These are phyloP conservation scores for Zoysia matrella DNA, from an alignment of 202 grass and related monocot genomes.

Conservation along the genomic window DNA sequence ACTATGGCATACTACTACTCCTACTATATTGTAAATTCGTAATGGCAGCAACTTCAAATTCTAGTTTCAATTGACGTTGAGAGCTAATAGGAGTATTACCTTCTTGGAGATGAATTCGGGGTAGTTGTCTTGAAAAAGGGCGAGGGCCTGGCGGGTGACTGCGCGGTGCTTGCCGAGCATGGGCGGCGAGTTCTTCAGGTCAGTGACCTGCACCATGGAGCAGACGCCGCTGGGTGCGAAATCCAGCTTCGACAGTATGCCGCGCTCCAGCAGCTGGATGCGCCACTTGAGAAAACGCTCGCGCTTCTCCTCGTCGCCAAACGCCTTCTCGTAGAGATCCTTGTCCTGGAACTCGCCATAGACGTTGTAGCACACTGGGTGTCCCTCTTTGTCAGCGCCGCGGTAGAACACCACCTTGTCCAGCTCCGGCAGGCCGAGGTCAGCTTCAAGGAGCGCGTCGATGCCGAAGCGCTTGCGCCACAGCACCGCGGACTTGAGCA, in stretches of 20 bases:
- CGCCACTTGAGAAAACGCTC: constrained; percentile 97
- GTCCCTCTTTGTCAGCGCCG: constrained; percentile 70
- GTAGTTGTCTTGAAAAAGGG: constrained; percentile 83
- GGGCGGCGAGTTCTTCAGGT: constrained; percentile 93
- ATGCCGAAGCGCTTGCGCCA: constrained; percentile 99
- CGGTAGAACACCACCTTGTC: constrained; percentile 92
- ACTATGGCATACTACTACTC: not conserved
- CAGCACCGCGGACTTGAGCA: constrained; percentile 83
- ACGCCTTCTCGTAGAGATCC: constrained; percentile 92
- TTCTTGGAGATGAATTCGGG: constrained; percentile 58
- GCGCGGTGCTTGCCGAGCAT: constrained; percentile 90
- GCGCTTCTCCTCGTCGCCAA: constrained; percentile 93
- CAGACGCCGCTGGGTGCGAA: constrained; percentile 73
- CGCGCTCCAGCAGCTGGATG: constrained; percentile 93
- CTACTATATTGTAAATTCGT: not conserved
- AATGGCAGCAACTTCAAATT: not conserved
- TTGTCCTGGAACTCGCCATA: constrained; percentile 99
- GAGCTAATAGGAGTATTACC: constrained; percentile 51
- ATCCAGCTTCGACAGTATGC: constrained; percentile 81
- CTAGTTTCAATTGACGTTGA: constrained; percentile 12
- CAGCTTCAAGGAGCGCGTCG: constrained; percentile 65
- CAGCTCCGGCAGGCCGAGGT: constrained; percentile 83
- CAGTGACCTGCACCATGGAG: constrained; percentile 98
- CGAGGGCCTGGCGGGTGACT: constrained; percentile 83
- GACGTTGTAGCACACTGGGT: constrained; percentile 98